Base-by-base conservation (phyloP, 1,139 yeast genomes). In the Scheffersomyces segobiensis region DNA sequence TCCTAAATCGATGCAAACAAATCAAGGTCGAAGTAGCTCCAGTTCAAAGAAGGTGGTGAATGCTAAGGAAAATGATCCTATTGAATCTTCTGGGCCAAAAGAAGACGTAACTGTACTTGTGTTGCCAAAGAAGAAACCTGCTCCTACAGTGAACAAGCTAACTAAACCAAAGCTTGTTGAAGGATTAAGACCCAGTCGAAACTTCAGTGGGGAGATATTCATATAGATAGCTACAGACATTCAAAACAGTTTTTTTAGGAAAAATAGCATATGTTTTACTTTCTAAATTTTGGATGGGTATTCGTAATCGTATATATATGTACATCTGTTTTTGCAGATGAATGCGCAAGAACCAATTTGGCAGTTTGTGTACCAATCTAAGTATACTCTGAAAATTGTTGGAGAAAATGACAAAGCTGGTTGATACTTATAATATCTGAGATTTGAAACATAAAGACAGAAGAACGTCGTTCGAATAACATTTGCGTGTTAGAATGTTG, bases 1-100 rank as follows among this genome's bases (percentile, higher is more conserved):
- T 49, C 96, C 96, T 0, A 81, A 77, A 50, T 54, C 53, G 6
- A 57, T 57, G 54, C 52, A 32, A 26, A 48, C 8, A 21, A 10
- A 14, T 32, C 42, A 32, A 10, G 17, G 17, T 32, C 42, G 12
- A 32, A 32, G 17, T 32, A 32, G 42, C 17, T 20, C 19, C 18
- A 48, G 26, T 20, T 14, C 26, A 8, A 48, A 24, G 18, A 48
- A 20, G 24, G 12, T 19, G 17, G 26, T 10, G 19, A 10, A 10
- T 26, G 39, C 3, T 3, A 32, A 32, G 42, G 42, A 32, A 32
- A 32, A 10, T 32, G 42, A 32, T 32, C 42, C 14, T 10, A 21
- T 48, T 6, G 50, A 48, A 24, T 20, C 26, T 20, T 8, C 50
- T 20, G 26, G 14, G 3, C 26, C 12, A 14, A 3, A 20, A 21